Conservation (phyloP, 2,329 filamentous ascomycete genomes). For the Xylaria sp. region DNA sequence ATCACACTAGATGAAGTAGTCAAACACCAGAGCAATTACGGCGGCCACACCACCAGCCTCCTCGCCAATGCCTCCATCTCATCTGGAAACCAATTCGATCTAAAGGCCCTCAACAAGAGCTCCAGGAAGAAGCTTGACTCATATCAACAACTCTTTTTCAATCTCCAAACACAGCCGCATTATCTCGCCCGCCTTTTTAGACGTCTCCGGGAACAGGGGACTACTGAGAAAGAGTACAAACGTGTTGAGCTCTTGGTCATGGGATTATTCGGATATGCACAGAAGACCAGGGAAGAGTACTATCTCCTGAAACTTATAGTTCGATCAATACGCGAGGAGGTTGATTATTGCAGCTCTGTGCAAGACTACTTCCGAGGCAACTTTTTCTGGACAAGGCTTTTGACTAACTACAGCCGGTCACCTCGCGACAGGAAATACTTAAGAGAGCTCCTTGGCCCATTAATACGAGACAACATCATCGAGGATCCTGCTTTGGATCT, state of each 20-base stretch:
- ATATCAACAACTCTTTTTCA: conserved; percentile 98
- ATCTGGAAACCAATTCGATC: conserved; percentile 91
- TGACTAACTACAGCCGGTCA: conserved; percentile 87
- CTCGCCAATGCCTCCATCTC: conserved; percentile 89
- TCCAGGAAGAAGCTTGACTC: conserved; percentile 94
- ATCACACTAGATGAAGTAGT: conserved; percentile 98
- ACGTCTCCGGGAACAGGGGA: conserved; percentile 82
- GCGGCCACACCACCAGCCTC: conserved; percentile 84
- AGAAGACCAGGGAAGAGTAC: conserved; percentile 96
- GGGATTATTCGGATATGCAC: conserved; percentile 95
- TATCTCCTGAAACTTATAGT: conserved; percentile 90
- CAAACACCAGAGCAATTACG: conserved; percentile 95
- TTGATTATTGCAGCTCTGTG: conserved; percentile 75
- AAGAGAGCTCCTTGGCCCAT: conserved; percentile 82
- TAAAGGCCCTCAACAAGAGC: conserved; percentile 97
- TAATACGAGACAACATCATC: conserved; percentile 92
- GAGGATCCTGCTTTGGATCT: conserved; percentile 91
- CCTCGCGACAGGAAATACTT: conserved; percentile 93
- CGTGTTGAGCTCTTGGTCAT: conserved; percentile 93
- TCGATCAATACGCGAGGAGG: conserved; percentile 84
- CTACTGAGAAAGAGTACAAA: conserved; percentile 91
- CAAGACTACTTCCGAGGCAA: conserved; percentile 90
- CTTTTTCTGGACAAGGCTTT: conserved; percentile 91
- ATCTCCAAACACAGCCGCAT: conserved; percentile 93
- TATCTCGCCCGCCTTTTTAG: conserved; percentile 92